These are phyloP conservation scores for Venturia oleaginea DNA, from an alignment of 2,329 filamentous ascomycete species.

Conservation along the genomic window DNA sequence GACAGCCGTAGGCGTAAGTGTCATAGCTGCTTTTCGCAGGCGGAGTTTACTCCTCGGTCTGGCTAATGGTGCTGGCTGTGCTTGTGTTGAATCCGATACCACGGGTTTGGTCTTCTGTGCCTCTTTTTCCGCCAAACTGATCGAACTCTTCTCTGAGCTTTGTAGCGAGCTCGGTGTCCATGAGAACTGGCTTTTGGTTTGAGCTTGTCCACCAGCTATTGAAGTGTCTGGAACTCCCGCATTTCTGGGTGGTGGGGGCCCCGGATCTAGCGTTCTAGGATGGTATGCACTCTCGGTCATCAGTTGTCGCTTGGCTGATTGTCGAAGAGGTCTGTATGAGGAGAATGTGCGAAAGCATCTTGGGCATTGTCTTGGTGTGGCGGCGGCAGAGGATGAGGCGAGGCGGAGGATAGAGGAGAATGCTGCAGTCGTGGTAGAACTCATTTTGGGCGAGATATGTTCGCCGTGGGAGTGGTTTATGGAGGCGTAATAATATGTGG, in stretches of 20 bases:
- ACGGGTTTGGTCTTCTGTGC: constrained; percentile 56
- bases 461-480: neutral
- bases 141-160: constrained; percentile 12
- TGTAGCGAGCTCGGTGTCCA: constrained; percentile 29
- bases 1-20: constrained; percentile 70
- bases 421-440: neutral
- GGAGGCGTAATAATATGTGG: neutral
- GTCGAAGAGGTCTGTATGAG: constrained; percentile 24
- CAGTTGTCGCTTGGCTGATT: constrained; percentile 36
- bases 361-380: constrained; percentile 26
- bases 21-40: constrained; percentile 85
- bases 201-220: constrained; percentile 44
- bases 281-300: constrained; percentile 58
- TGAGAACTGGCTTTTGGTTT: constrained; percentile 39
- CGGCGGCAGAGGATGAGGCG: constrained; percentile 15
- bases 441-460: neutral
- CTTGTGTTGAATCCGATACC: constrained; percentile 21
- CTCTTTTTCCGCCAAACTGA: constrained; percentile 47
- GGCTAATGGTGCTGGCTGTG: constrained; percentile 20
- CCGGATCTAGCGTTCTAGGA: constrained; percentile 48
- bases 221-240: constrained; percentile 51
- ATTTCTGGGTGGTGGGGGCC: constrained; percentile 50
- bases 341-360: constrained; percentile 40
- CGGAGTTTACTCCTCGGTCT: constrained; percentile 54
- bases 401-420: constrained; percentile 10